These are phyloP conservation scores for Eucalyptus grandis DNA, from an alignment of 345 rosid genomes.

Conservation along the genomic window DNA sequence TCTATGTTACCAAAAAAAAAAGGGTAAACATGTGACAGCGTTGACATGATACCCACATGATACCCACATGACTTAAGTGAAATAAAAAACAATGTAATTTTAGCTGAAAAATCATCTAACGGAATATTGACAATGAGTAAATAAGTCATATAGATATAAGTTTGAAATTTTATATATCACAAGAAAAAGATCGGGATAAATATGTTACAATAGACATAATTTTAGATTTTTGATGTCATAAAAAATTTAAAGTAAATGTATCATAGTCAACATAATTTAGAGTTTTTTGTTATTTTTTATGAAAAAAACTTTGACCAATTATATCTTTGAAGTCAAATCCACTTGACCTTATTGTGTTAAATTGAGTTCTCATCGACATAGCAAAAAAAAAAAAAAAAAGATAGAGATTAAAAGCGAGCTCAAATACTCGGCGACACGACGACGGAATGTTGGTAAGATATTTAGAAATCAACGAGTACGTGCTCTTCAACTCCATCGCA, in stretches of 20 bases:
- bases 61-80: neutral
- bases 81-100: too few relatives aligned
- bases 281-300: too few relatives aligned
- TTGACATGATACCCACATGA: neutral
- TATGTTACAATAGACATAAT: neutral
- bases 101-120: too few relatives aligned
- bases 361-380: neutral
- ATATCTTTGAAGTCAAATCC: neutral
- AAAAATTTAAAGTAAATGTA: too few relatives aligned
- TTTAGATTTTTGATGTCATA: neutral
- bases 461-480: neutral
- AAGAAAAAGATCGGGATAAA: too few relatives aligned
- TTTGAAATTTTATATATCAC: too few relatives aligned
- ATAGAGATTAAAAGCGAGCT: neutral
- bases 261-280: too few relatives aligned
- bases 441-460: neutral
- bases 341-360: neutral
- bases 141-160: fast-evolving
- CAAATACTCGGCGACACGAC: neutral
- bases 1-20: fast-evolving
- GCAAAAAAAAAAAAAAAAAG: fast-evolving
- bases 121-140: fast-evolving
- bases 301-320: neutral
- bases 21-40: too few relatives aligned
- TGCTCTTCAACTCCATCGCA: neutral